Conservation (phyloP, 1,284 basidiomycete species). For the Grifola frondosa region DNA sequence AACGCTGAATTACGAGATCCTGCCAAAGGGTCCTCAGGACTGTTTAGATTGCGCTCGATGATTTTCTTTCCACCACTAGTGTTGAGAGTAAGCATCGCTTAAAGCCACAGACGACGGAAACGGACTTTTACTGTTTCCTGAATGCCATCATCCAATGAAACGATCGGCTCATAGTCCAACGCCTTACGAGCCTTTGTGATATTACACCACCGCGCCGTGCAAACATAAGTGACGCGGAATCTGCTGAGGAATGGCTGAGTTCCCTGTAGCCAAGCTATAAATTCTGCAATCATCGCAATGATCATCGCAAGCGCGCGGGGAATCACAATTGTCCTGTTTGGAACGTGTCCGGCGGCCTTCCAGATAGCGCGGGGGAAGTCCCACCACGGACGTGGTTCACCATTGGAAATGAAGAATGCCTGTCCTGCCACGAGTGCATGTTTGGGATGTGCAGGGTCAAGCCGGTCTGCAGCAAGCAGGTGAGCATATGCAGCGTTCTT, state of each 20-base stretch:
- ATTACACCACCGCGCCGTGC: conserved; percentile 8
- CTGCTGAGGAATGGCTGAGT: conserved; percentile 1
- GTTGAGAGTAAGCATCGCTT: too few relatives aligned
- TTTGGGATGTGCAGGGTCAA: conserved; percentile 27
- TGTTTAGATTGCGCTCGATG: too few relatives aligned
- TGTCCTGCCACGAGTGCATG: conserved; percentile 48
- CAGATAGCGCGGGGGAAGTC: conserved; percentile 17
- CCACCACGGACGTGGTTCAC: conserved; percentile 65
- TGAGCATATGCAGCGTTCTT: conserved; percentile 70
- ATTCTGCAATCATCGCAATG: conserved; percentile 5
- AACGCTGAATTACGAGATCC: too few relatives aligned
- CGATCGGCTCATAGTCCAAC: conserved; percentile 6
- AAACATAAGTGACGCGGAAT: conserved; percentile 5
- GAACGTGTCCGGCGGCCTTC: conserved; percentile 9
- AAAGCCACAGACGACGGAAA: too few relatives aligned
- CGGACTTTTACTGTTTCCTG: conserved; percentile 4
- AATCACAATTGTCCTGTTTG: conserved; percentile 6
- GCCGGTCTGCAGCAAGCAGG: conserved; percentile 58
- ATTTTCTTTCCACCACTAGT: too few relatives aligned
- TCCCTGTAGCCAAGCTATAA: conserved; percentile 4
- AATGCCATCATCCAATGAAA: conserved; percentile 5
- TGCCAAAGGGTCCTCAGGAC: too few relatives aligned
- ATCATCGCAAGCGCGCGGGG: conserved; percentile 5
- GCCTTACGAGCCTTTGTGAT: conserved; percentile 7
- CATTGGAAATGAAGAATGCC: conserved; percentile 68